Evolutionary conservation across 73 alveolate genomes (phyloP).

Genomic region (Durusdinium trenchii): DNA sequence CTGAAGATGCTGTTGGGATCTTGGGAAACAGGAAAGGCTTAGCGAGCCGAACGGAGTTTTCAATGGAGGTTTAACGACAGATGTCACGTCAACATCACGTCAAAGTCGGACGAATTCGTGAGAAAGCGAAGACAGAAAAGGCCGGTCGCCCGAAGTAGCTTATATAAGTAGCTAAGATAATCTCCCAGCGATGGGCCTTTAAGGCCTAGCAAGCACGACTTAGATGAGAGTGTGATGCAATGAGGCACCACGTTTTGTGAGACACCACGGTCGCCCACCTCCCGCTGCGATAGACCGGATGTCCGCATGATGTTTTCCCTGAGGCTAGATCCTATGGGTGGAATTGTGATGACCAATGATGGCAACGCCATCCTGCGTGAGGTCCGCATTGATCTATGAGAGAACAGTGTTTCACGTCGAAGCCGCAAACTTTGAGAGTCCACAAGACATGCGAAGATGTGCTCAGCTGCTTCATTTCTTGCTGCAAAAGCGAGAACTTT

Average conservation of each 20-base stretch:
- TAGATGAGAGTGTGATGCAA: not conserved
- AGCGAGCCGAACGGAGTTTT: too few species aligned
- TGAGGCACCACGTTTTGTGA: not conserved
- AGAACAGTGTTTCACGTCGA: not conserved
- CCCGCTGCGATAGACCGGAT: too few species aligned
- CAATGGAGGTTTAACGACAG: too few species aligned
- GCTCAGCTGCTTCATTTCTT: not conserved
- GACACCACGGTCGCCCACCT: too few species aligned
- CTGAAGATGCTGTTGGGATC: constrained; percentile 99
- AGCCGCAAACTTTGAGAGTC: not conserved
- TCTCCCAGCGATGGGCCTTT: too few species aligned
- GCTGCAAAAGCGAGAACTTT: not conserved
- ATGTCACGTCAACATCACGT: too few species aligned
- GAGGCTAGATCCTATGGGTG: constrained; percentile 97
- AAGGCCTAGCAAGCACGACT: not conserved
- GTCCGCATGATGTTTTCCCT: not conserved
- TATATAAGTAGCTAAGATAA: too few species aligned
- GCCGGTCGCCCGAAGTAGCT: too few species aligned
- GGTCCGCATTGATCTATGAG: not conserved
- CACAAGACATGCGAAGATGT: too few species aligned
- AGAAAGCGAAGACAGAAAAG: too few species aligned
- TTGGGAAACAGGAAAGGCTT: too few species aligned
- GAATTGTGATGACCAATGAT: constrained; percentile 99
- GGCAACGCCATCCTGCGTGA: constrained; percentile 99
- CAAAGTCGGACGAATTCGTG: too few species aligned